A percentile compares a stretch with the other conserved stretches of the same genome.
phyloP scores from a whole-genome alignment of 75 land plant genomes.

The Chamaecyparis obtusa region DNA sequence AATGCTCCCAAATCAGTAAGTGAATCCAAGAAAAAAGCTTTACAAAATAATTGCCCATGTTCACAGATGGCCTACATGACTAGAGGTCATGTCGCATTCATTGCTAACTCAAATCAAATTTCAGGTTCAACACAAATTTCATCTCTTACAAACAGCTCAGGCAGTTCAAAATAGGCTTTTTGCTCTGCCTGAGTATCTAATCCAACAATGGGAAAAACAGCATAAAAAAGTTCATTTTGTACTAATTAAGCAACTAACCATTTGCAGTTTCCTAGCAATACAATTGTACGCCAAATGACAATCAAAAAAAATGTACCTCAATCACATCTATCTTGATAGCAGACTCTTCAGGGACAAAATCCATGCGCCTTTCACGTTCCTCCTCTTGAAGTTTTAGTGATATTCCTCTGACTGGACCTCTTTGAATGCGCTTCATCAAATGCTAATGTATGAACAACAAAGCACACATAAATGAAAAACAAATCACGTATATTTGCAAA shows the following conservation, averaged over 20 bases:
- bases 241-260: not conserved
- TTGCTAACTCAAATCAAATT: not conserved
- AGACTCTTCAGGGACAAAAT: constrained; percentile 64
- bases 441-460: constrained; percentile 12
- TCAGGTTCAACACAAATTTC: not conserved
- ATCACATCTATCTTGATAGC: constrained; percentile 58
- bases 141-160: not conserved
- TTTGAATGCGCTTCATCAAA: constrained; percentile 59
- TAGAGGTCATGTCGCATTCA: not conserved
- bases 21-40: not conserved
- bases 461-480: not conserved
- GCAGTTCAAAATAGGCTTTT: not conserved
- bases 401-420: constrained; percentile 58
- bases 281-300: not conserved
- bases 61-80: not conserved
- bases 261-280: not conserved
- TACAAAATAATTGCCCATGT: not conserved
- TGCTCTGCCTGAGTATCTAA: not conserved
- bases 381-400: constrained; percentile 63
- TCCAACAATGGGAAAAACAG: not conserved
- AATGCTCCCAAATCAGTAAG: not conserved
- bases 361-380: constrained; percentile 66
- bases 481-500: not conserved
- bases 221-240: not conserved
- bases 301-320: constrained; percentile 23